Conservation (phyloP, 768 basidiomycete species). For the Russula compacta region DNA sequence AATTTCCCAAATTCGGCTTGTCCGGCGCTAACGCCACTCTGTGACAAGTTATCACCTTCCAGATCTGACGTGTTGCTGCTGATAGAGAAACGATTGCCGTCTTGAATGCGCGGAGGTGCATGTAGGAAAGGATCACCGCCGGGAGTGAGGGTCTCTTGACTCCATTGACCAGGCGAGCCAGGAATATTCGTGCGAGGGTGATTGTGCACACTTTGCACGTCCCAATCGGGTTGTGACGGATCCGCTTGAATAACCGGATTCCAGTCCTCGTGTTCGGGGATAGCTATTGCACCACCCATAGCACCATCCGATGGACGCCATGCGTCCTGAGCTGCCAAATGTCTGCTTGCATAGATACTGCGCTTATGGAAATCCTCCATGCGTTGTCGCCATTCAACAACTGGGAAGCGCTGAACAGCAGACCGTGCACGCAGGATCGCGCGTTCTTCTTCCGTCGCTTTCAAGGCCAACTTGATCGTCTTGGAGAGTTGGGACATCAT, state of each 20-base stretch:
- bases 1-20: slow-evolving; percentile 59
- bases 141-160: slow-evolving; percentile 46
- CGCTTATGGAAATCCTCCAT: slow-evolving; percentile 92
- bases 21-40: slow-evolving; percentile 28
- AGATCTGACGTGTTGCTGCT: slow-evolving; percentile 45
- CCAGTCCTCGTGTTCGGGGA: slow-evolving; percentile 73
- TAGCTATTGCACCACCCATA: slow-evolving; percentile 33
- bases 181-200: slow-evolving; percentile 33
- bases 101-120: slow-evolving; percentile 28
- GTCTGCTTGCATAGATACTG: slow-evolving; percentile 65
- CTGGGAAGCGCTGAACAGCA: slow-evolving; percentile 93
- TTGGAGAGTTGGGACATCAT: slow-evolving; percentile 92
- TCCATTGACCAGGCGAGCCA: slow-evolving; percentile 55
- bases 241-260: slow-evolving; percentile 56
- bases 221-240: slow-evolving; percentile 73
- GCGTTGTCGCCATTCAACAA: slow-evolving; percentile 94
- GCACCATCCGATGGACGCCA: slow-evolving; percentile 70
- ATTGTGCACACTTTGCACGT: slow-evolving; percentile 46
- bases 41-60: slow-evolving; percentile 51
- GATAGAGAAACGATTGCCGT: slow-evolving; percentile 28
- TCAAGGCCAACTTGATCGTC: slow-evolving; percentile 90
- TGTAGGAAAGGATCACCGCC: slow-evolving; percentile 35
- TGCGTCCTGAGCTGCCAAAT: slow-evolving; percentile 58
- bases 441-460: slow-evolving; percentile 83
- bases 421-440: slow-evolving; percentile 89